Evolutionary conservation across 257 asterid species (phyloP).

Genomic region (Petrea volubilis): DNA sequence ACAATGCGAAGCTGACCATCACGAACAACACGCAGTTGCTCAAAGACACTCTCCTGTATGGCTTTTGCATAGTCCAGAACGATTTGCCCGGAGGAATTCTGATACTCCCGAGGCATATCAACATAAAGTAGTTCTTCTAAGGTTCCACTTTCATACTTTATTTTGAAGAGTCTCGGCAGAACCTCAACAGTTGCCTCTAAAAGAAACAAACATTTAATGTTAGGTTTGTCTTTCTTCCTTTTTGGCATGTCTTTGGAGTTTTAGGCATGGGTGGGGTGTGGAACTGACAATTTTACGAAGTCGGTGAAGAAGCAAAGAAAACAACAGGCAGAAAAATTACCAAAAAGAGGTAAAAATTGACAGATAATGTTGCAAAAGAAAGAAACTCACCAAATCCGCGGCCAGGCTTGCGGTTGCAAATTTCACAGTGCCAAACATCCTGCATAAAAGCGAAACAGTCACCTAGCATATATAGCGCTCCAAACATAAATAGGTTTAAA

Average conservation of each 20-base stretch:
- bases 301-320: not conserved
- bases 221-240: constrained; percentile 7
- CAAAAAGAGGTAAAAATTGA: not conserved
- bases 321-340: not conserved
- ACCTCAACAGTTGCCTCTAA: constrained; percentile 97
- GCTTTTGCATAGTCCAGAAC: constrained; percentile 96
- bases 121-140: constrained; percentile 92
- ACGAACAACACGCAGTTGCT: constrained; percentile 98
- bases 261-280: not conserved
- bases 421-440: constrained; percentile 98
- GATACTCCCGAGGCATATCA: constrained; percentile 98
- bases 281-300: not conserved
- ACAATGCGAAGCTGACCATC: constrained; percentile 98
- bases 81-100: constrained; percentile 86
- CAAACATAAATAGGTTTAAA: constrained; percentile 8
- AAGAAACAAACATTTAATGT: constrained; percentile 23
- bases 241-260: not conserved
- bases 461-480: not conserved
- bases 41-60: constrained; percentile 95
- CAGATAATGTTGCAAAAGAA: constrained; percentile 11
- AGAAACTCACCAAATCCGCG: constrained; percentile 87
- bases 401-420: constrained; percentile 95
- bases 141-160: constrained; percentile 96
- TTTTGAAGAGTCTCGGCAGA: constrained; percentile 92
- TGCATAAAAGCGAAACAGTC: constrained; percentile 32